Base-by-base conservation (phyloP, 129 eudicot species). In the Chrysanthemum seticuspe region DNA sequence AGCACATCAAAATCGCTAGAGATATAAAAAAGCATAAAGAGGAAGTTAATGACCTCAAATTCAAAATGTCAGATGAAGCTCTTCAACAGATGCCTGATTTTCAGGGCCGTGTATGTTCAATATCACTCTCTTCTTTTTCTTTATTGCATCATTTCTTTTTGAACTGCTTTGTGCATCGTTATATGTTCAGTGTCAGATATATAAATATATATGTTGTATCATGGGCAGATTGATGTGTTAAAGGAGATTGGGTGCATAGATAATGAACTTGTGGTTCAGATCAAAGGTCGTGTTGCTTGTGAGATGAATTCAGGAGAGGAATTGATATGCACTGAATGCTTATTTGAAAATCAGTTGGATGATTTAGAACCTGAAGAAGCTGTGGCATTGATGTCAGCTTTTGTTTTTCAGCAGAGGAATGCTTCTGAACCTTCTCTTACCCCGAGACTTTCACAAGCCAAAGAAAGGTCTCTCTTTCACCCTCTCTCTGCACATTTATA, bases 241-340 rank as follows among this genome's bases (percentile, higher is more conserved):
- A 91, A 91, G 88, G 87, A 79, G 78, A 83, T 88, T 45, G 97
- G 99, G 21, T 95, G 99, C 62, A 91, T 95, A 83, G 97, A 95
- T 79, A 78, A 83, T 47, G 97, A 90, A 61, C 88, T 95, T 52
- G 99, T 88, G 60, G 97, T 95, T 75, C 94, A 90, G 74, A 87
- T 95, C 21, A 95, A 95, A 87, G 99, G 99, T 53, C 89, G 99
- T 57, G 99, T 95, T 73, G 99, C 99, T 29, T 95, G 99, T 83
- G 99, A 95, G 87, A 95, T 95, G 99, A 95, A 95, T 81, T 95
- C 99, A 16, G 99, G 99, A 75, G 99, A 95, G 84, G 99, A 95
- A 82, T 75, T 95, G 79, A 95, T 95, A 79, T 88, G 96, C 82
- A 95, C 99, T 0, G 99, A 95, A 74, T 95, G 99, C 85, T 87